A percentile compares a stretch with the other conserved stretches of the same genome.
These are phyloP conservation scores for Schizothecium vesticola DNA, from an alignment of 495 filamentous ascomycete genomes.

Conservation along the genomic window DNA sequence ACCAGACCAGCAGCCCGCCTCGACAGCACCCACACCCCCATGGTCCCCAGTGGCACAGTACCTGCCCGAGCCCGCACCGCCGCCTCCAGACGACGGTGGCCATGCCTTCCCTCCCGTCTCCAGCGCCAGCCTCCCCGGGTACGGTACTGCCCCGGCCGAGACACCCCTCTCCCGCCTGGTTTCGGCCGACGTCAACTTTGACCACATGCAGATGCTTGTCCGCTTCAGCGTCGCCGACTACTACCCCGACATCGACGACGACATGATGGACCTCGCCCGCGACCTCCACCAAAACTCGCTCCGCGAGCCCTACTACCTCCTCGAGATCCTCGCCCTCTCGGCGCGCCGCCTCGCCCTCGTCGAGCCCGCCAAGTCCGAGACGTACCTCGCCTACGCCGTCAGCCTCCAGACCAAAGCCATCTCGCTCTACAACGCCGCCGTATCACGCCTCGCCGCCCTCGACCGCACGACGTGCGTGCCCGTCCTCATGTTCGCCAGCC, in stretches of 20 bases:
- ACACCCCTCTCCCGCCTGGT: not conserved
- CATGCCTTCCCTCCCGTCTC: slow-evolving; percentile 13
- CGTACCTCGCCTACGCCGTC: slow-evolving; percentile 26
- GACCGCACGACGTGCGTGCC: slow-evolving; percentile 32
- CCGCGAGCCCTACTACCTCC: slow-evolving; percentile 30
- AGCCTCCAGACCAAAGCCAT: slow-evolving; percentile 33
- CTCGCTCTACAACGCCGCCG: slow-evolving; percentile 32
- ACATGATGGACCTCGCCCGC: slow-evolving; percentile 13
- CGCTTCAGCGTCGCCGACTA: slow-evolving; percentile 24
- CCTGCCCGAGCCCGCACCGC: not conserved
- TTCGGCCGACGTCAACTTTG: slow-evolving; percentile 26
- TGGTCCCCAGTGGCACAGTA: not conserved
- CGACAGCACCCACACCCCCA: not conserved
- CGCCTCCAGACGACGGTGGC: not conserved
- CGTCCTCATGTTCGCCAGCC: slow-evolving; percentile 30
- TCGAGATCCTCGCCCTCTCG: slow-evolving; percentile 33
- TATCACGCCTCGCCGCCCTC: slow-evolving; percentile 18
- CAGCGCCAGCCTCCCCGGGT: not conserved
- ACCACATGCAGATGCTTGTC: slow-evolving; percentile 36
- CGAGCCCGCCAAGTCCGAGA: slow-evolving; percentile 17
- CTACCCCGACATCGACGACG: slow-evolving; percentile 23
- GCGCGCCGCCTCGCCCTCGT: slow-evolving; percentile 29
- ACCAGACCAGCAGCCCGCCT: not conserved
- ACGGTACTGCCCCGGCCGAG: not conserved
- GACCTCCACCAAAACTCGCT: slow-evolving; percentile 20